A percentile compares a stretch with the other conserved stretches of the same genome.
phyloP scores from a whole-genome alignment of 176 grass and related monocot species.

The Ampelocalamus luodianensis region DNA sequence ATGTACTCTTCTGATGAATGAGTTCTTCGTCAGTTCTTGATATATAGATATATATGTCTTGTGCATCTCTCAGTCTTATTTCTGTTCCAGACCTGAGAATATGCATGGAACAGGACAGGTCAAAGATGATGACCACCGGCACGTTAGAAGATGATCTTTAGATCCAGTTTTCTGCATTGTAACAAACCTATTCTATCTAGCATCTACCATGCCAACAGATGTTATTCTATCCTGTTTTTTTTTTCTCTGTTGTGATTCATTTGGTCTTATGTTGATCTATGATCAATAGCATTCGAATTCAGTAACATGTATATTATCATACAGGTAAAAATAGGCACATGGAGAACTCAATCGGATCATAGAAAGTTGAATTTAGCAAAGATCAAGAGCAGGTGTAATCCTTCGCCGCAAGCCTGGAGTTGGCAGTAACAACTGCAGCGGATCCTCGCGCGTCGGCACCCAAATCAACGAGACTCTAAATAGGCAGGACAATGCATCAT shows the following conservation, averaged over 20 bases:
- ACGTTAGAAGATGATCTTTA: neutral
- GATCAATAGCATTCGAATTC: neutral
- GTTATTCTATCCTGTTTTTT: neutral
- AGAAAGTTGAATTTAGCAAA: neutral
- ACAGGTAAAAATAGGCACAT: no score
- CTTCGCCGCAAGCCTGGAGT: no score
- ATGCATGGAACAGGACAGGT: neutral
- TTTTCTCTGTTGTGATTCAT: no score
- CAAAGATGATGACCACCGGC: neutral
- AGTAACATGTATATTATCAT: no score
- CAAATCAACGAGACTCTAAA: neutral
- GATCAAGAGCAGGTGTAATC: no score
- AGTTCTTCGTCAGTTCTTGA: neutral
- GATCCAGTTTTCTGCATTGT: neutral
- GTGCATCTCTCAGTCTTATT: neutral
- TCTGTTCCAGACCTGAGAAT: neutral
- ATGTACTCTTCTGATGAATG: neutral
- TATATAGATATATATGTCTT: neutral
- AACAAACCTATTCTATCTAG: neutral
- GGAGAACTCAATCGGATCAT: no score
- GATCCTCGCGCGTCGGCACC: neutral
- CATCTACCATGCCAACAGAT: neutral
- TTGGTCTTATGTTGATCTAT: no score
- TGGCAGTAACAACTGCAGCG: neutral
- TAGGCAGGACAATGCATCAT: neutral